Conservation (phyloP, 1,284 basidiomycete species). For the Cryptococcus deneoformans region DNA sequence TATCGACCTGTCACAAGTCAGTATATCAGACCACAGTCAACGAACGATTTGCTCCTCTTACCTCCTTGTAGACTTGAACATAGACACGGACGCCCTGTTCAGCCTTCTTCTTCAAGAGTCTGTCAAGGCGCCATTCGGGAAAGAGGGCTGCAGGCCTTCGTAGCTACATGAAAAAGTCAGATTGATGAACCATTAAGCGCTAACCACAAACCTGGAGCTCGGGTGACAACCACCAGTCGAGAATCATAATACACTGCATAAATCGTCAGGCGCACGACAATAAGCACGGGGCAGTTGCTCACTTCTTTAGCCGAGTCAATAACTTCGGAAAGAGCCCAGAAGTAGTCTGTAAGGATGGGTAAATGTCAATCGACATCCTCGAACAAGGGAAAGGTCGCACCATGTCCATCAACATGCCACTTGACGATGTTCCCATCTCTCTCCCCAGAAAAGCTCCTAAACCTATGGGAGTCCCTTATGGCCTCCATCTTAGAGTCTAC, state of each 20-base stretch:
- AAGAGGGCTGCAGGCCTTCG: constrained; percentile 80
- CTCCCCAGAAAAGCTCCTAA: constrained; percentile 74
- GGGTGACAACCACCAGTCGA: constrained; percentile 83
- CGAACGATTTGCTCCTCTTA: constrained; percentile 47
- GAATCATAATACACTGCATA: constrained; percentile 61
- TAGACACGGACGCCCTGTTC: constrained; percentile 85
- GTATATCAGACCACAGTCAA: background rate
- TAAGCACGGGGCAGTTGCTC: background rate
- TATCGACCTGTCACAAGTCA: constrained; percentile 56
- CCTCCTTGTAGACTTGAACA: constrained; percentile 83
- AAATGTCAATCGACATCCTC: background rate
- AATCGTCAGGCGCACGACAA: background rate
- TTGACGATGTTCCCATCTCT: constrained; percentile 68
- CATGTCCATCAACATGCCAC: constrained; percentile 88
- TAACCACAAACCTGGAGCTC: constrained; percentile 58
- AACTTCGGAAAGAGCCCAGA: constrained; percentile 87
- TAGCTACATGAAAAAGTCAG: constrained; percentile 49
- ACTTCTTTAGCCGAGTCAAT: constrained; percentile 59
- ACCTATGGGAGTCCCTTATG: constrained; percentile 77
- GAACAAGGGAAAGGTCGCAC: constrained; percentile 18
- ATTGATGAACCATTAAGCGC: constrained; percentile 9
- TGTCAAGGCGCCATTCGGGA: constrained; percentile 81
- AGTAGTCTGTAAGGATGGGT: constrained; percentile 60
- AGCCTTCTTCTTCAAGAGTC: constrained; percentile 79
- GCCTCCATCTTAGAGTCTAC: constrained; percentile 63